A percentile compares a stretch with the other conserved stretches of the same genome.
Evolutionary conservation across 495 filamentous ascomycete genomes (phyloP).

Genomic region (Aspergillus ostianus): DNA sequence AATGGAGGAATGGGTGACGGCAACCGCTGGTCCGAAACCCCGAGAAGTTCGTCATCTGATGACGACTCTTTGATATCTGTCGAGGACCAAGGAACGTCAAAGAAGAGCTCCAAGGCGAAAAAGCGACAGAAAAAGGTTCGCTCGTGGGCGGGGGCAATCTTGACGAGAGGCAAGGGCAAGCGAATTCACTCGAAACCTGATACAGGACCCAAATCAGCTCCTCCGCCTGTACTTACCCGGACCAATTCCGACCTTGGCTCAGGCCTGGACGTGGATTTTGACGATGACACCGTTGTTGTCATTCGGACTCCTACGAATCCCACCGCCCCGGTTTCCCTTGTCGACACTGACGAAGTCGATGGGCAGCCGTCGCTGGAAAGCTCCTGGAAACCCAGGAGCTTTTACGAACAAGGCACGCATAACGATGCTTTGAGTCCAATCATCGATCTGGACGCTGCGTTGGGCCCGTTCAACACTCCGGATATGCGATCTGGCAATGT

Average conservation of each 20-base stretch:
- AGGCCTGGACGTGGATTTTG: conserved; percentile 50
- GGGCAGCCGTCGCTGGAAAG: conserved; percentile 31
- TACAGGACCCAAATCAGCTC: conserved; percentile 30
- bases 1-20: conserved; percentile 22
- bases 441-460: conserved; percentile 93
- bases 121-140: conserved; percentile 79
- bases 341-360: conserved; percentile 26
- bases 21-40: conserved; percentile 25
- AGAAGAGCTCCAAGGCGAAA: conserved; percentile 46
- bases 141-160: conserved; percentile 74
- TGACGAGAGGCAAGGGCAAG: conserved; percentile 63
- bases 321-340: conserved; percentile 26
- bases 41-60: conserved; percentile 33
- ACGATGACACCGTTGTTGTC: conserved; percentile 53
- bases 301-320: conserved; percentile 45
- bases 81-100: conserved; percentile 25
- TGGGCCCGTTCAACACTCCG: conserved; percentile 89
- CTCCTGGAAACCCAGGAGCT: conserved; percentile 49
- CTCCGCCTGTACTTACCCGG: conserved; percentile 42
- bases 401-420: conserved; percentile 46
- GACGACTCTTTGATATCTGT: conserved; percentile 31
- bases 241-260: conserved; percentile 44
- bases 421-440: conserved; percentile 68
- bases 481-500: conserved; percentile 45
- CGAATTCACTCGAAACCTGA: conserved; percentile 39